Evolutionary conservation across 2,329 filamentous ascomycete species (phyloP).

Genomic region (Pleurostoma richardsiae): DNA sequence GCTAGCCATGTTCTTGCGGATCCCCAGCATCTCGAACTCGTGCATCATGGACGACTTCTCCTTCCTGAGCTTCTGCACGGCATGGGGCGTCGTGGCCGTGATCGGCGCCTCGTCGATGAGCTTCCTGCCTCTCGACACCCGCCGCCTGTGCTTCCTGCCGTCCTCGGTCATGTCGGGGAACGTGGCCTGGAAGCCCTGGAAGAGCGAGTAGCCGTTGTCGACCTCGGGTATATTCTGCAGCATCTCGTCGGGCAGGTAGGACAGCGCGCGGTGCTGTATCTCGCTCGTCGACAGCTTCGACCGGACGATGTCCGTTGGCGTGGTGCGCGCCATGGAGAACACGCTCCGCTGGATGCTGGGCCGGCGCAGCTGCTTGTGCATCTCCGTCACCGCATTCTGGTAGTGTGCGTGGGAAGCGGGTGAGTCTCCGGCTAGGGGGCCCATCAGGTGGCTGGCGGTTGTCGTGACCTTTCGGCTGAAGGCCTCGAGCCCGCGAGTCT

Average conservation of each 20-base stretch:
- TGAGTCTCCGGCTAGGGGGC: slow-evolving; percentile 51
- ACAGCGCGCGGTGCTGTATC: slow-evolving; percentile 88
- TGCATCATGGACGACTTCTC: slow-evolving; percentile 78
- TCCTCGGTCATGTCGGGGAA: slow-evolving; percentile 69
- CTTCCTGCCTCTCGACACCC: slow-evolving; percentile 70
- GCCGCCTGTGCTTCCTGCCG: slow-evolving; percentile 65
- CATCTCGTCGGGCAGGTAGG: slow-evolving; percentile 85
- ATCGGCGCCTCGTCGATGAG: slow-evolving; percentile 62
- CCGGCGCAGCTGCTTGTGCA: slow-evolving; percentile 82
- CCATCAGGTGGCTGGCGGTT: slow-evolving; percentile 87
- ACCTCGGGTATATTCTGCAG: slow-evolving; percentile 83
- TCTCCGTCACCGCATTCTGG: slow-evolving; percentile 79
- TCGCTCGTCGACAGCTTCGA: slow-evolving; percentile 85
- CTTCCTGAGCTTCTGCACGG: slow-evolving; percentile 69
- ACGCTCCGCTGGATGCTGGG: slow-evolving; percentile 83
- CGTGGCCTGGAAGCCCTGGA: slow-evolving; percentile 92
- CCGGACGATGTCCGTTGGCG: slow-evolving; percentile 89
- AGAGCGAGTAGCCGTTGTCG: slow-evolving; percentile 83
- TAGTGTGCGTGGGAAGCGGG: slow-evolving; percentile 61
- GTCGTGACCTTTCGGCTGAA: slow-evolving; percentile 94
- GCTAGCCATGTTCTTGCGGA: slow-evolving; percentile 96
- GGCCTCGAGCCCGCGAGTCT: slow-evolving; percentile 86
- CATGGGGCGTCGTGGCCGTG: slow-evolving; percentile 53
- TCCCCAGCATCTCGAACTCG: slow-evolving; percentile 81
- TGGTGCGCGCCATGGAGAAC: slow-evolving; percentile 85